Evolutionary conservation across 1,139 yeast species (phyloP).

Genomic region (Maudiozyma humilis): DNA sequence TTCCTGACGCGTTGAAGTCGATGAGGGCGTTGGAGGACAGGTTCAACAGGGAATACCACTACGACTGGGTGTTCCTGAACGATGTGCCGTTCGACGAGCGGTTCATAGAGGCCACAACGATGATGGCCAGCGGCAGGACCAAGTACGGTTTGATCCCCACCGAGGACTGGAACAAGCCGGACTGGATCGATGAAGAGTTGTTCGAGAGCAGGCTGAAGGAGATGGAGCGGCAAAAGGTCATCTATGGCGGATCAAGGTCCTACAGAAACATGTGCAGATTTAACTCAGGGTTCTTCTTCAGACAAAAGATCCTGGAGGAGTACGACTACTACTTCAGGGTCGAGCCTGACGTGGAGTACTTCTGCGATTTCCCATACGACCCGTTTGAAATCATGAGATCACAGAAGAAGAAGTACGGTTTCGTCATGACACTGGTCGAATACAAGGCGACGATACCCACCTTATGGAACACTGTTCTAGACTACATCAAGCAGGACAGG

Average conservation of each 20-base stretch:
- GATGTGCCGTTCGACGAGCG: slow-evolving; percentile 68
- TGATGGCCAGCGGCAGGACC: slow-evolving; percentile 67
- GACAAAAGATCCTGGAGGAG: slow-evolving; percentile 55
- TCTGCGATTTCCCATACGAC: slow-evolving; percentile 70
- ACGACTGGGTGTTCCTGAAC: slow-evolving; percentile 85
- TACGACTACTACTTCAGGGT: slow-evolving; percentile 89
- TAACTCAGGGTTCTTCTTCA: slow-evolving; percentile 75
- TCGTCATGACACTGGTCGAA: slow-evolving; percentile 70
- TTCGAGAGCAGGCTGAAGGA: slow-evolving; percentile 45
- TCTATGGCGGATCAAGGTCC: slow-evolving; percentile 70
- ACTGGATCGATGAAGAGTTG: slow-evolving; percentile 34
- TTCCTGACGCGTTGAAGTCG: slow-evolving; percentile 52
- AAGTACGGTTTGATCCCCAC: slow-evolving; percentile 62
- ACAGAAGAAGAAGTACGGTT: slow-evolving; percentile 71
- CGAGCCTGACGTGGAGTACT: slow-evolving; percentile 83
- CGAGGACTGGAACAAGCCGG: slow-evolving; percentile 65
- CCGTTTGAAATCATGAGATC: slow-evolving; percentile 75
- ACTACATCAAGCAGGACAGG: slow-evolving; percentile 54
- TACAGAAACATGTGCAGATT: slow-evolving; percentile 80
- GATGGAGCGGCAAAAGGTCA: slow-evolving; percentile 50
- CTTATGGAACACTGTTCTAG: slow-evolving; percentile 67
- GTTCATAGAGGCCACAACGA: slow-evolving; percentile 56
- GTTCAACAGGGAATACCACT: slow-evolving; percentile 56
- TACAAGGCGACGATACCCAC: slow-evolving; percentile 79
- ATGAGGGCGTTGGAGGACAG: slow-evolving; percentile 63